Percentiles rank a stretch among this genome's conserved stretches.
Evolutionary conservation across 2,329 filamentous ascomycete genomes (phyloP).

Genomic region (Seiridium unicorne): DNA sequence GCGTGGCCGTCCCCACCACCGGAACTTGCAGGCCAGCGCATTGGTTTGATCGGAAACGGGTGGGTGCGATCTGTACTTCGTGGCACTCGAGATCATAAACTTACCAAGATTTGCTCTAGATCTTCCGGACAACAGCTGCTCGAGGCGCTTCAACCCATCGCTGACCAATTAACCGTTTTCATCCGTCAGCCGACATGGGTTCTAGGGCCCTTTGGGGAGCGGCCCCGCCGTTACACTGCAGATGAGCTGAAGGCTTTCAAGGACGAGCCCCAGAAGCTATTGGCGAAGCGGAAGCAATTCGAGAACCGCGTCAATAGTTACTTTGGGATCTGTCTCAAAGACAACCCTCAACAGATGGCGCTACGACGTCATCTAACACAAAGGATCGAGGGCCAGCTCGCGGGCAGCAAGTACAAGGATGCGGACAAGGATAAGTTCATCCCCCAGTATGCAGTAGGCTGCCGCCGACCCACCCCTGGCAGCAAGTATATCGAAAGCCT

Average conservation of each 20-base stretch:
- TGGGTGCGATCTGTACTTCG: background rate
- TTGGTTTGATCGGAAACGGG: constrained; percentile 40
- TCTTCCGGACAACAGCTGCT: constrained; percentile 45
- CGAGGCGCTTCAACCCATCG: constrained; percentile 41
- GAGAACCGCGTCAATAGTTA: constrained; percentile 44
- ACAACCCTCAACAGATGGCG: constrained; percentile 17
- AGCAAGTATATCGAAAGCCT: constrained; percentile 29
- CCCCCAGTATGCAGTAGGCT: constrained; percentile 29
- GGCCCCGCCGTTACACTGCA: constrained; percentile 37
- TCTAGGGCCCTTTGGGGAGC: constrained; percentile 38
- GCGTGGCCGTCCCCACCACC: constrained; percentile 37
- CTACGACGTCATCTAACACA: constrained; percentile 13
- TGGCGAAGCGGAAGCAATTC: constrained; percentile 40
- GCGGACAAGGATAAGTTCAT: constrained; percentile 24
- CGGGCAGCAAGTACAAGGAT: background rate
- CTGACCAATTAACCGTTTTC: constrained; percentile 44
- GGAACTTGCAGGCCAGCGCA: constrained; percentile 33
- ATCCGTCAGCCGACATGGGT: constrained; percentile 51
- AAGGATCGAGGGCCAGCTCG: background rate
- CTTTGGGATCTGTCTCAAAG: constrained; percentile 45
- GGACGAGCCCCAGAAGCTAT: constrained; percentile 34
- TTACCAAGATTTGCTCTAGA: constrained; percentile 7
- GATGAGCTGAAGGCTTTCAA: constrained; percentile 39
- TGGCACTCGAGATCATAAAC: background rate
- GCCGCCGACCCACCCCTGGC: constrained; percentile 29